Evolutionary conservation across 129 eudicot species (phyloP).

Genomic region (Helichrysum umbraculigerum): DNA sequence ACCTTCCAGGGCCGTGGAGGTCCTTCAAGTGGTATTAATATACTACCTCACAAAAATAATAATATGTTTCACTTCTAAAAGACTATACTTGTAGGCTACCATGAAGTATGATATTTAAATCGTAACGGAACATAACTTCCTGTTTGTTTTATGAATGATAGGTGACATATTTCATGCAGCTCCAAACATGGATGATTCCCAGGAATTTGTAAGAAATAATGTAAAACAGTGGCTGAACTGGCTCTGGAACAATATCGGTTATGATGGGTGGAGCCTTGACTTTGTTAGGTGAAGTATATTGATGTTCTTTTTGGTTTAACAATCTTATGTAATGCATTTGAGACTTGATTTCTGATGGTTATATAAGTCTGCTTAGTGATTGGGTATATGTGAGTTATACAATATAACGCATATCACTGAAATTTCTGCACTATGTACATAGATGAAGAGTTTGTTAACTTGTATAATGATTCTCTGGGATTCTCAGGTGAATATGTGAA

Average conservation of each 20-base stretch:
- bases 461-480: constrained; percentile 32
- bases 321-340: not conserved
- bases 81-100: constrained; percentile 13
- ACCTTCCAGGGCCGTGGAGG: constrained; percentile 63
- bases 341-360: not conserved
- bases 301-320: not conserved
- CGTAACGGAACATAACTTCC: constrained; percentile 9
- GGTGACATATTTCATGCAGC: constrained; percentile 85
- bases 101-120: not conserved
- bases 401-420: not conserved
- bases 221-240: constrained; percentile 64
- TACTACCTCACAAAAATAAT: constrained; percentile 12
- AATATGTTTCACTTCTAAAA: constrained; percentile 4
- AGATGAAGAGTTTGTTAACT: constrained; percentile 11
- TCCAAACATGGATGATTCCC: constrained; percentile 73
- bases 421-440: constrained; percentile 13
- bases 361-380: constrained; percentile 2
- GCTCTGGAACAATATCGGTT: constrained; percentile 60
- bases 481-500: constrained; percentile 69
- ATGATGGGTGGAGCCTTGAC: constrained; percentile 82
- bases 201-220: constrained; percentile 59
- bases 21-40: constrained; percentile 53
- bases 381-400: not conserved
- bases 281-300: constrained; percentile 58
- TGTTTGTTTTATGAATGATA: constrained; percentile 33